Percentiles rank a stretch among this genome's conserved stretches.
These are phyloP conservation scores for Sugiyamaella qingdaonensis DNA, from an alignment of 805 yeast species.

Conservation along the genomic window DNA sequence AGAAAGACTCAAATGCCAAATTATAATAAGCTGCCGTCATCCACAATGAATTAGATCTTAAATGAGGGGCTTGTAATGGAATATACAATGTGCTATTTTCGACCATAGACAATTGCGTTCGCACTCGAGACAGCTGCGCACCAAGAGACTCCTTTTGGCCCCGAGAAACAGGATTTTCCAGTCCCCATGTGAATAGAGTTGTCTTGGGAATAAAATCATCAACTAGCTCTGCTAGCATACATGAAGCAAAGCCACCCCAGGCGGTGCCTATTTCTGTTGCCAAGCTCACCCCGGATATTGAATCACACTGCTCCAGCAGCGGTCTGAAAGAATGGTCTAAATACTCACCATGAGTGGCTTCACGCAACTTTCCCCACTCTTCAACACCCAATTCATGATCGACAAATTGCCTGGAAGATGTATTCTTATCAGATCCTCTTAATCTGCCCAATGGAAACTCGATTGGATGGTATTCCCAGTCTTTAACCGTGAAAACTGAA, in stretches of 20 bases:
- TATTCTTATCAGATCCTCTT: constrained; percentile 24
- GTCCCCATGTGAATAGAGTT: constrained; percentile 46
- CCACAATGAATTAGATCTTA: constrained; percentile 39
- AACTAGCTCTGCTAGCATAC: constrained; percentile 48
- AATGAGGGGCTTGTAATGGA: constrained; percentile 43
- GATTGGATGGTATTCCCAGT: constrained; percentile 55
- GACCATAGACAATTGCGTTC: constrained; percentile 43
- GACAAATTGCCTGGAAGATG: constrained; percentile 23
- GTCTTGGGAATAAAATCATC: constrained; percentile 66
- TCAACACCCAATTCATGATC: constrained; percentile 49
- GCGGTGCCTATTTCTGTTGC: constrained; percentile 68
- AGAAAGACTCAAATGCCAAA: constrained; percentile 44
- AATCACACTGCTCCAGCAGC: constrained; percentile 71
- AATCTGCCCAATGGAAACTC: constrained; percentile 31
- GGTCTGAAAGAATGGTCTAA: constrained; percentile 59
- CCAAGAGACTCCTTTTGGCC: constrained; percentile 16
- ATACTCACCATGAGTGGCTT: constrained; percentile 37
- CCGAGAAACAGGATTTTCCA: constrained; percentile 12
- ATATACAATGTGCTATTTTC: constrained; percentile 50
- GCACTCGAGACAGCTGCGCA: constrained; percentile 40
- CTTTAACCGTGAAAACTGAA: constrained; percentile 48
- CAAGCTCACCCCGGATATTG: constrained; percentile 64
- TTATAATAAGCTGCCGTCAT: constrained; percentile 37
- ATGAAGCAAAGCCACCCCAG: constrained; percentile 76
- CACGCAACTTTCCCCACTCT: constrained; percentile 46